phyloP scores from a whole-genome alignment of 2,329 filamentous ascomycete genomes.

The Didymella keratinophila region DNA sequence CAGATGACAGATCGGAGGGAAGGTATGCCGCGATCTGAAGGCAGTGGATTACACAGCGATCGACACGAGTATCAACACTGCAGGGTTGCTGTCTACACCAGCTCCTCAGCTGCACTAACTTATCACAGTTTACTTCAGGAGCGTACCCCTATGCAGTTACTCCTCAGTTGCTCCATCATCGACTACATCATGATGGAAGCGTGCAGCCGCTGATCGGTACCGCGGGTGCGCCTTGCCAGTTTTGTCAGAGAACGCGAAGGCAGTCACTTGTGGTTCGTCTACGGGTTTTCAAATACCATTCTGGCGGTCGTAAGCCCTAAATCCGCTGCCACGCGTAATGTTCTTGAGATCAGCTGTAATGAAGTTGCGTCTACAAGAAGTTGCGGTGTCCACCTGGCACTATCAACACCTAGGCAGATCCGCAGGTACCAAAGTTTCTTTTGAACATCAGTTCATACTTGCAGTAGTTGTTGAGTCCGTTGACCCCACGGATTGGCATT shows the following conservation, averaged over 20 bases:
- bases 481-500: background rate
- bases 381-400: background rate
- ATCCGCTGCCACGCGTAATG: background rate
- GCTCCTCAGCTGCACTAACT: background rate
- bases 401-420: constrained; percentile 3
- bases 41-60: background rate
- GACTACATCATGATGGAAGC: constrained; percentile 8
- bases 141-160: background rate
- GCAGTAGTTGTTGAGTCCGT: constrained; percentile 2
- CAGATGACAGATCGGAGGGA: background rate
- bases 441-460: constrained; percentile 9
- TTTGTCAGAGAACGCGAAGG: constrained; percentile 14
- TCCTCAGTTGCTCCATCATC: background rate
- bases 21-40: background rate
- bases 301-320: background rate
- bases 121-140: background rate
- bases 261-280: background rate
- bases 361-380: background rate
- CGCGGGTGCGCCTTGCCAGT: constrained; percentile 9
- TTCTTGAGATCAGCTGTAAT: background rate
- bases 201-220: constrained; percentile 9
- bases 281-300: constrained; percentile 3
- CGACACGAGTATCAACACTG: background rate
- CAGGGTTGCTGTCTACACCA: background rate
- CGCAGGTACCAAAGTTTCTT: constrained; percentile 11